These are phyloP conservation scores for Amphicarpaea edgeworthii DNA, from an alignment of 306 rosid genomes.

Conservation along the genomic window DNA sequence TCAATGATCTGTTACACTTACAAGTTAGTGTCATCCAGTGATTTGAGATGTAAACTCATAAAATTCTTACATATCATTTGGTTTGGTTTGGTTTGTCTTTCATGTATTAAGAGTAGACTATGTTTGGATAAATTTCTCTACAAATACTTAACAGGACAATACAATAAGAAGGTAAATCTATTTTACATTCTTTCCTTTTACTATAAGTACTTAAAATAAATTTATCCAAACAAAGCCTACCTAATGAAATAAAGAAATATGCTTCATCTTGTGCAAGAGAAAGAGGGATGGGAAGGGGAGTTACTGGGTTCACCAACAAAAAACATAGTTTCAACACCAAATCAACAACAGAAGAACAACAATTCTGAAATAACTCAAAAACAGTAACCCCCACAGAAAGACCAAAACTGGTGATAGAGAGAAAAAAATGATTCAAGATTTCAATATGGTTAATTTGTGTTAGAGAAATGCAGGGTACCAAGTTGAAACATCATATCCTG, in stretches of 20 bases:
- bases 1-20: conserved; percentile 51
- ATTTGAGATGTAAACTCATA: conserved; percentile 39
- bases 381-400: conserved; percentile 13
- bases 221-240: background rate
- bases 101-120: background rate
- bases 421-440: background rate
- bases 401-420: conserved; percentile 6
- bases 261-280: background rate
- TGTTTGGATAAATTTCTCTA: background rate
- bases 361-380: conserved; percentile 25
- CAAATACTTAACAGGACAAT: too few species aligned
- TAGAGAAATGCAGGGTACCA: conserved; percentile 33
- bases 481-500: conserved; percentile 10
- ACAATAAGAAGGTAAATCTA: background rate
- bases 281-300: background rate
- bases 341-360: conserved; percentile 22
- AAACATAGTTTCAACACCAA: conserved; percentile 23
- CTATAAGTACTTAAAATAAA: background rate
- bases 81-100: background rate
- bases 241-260: background rate
- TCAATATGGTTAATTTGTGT: background rate
- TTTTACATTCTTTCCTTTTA: background rate
- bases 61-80: conserved; percentile 29
- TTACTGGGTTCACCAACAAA: conserved; percentile 9
- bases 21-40: conserved; percentile 47